Base-by-base conservation (phyloP, 805 yeast genomes). In the Yamadazyma insecticola region DNA sequence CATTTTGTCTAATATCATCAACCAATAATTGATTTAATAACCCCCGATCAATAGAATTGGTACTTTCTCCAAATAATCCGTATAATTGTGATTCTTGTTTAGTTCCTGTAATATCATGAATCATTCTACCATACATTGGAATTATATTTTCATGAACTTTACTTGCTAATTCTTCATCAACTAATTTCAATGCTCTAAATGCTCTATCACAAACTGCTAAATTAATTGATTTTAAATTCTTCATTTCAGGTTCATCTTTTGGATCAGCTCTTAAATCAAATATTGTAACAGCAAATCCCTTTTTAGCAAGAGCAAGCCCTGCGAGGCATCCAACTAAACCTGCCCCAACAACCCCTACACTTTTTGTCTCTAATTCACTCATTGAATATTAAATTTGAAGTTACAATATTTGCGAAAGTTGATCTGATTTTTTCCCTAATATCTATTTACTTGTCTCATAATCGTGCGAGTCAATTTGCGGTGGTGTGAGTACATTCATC, bases 91-190 rank as follows among this genome's bases (percentile, higher is more conserved):
- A 65, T 41, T 72, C 77, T 50, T 77, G 79, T 13, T 57, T 53
- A 17, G 33, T 30, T 0, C 94, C 95, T 9, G 65, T 46, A 10
- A 57, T 29, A 33, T 80, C 81, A 54, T 89, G 97, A 36, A 89
- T 78, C 96, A 88, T 87, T 25, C 97, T 66, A 2, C 95, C 96
- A 24, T 72, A 60, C 90, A 89, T 84, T 2, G 96, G 96, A 16
- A 85, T 81, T 15, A 84, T 72, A 24, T 74, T 72, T 19, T 63
- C 57, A 39, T 82, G 48, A 2, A 87, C 68, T 16, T 77, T 49
- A 0, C 60, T 54, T 9, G 81, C 76, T 64, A 87, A 64, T 10
- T 60, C 68, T 1, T 58, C 51, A 49, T 82, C 88, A 9, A 88
- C 78, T 29, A 65, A 69, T 35, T 67, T 58, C 49, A 89, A 56